phyloP scores from a whole-genome alignment of 2,329 filamentous ascomycete species.

The Balansia obtecta region DNA sequence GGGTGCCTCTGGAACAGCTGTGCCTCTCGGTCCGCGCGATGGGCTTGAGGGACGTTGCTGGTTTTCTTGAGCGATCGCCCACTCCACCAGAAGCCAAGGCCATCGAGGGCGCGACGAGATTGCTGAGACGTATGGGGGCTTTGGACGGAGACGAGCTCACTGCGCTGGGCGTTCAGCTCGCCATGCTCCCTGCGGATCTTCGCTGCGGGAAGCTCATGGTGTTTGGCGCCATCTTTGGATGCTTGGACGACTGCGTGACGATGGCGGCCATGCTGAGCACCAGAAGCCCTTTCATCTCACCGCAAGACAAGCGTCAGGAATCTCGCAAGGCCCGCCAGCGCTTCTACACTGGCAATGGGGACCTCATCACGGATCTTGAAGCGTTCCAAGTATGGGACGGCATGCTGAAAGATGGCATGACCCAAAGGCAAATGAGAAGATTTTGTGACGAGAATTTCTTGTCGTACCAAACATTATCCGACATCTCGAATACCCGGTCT shows the following conservation, averaged over 20 bases:
- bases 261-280: slow-evolving; percentile 89
- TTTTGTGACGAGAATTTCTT: slow-evolving; percentile 86
- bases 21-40: slow-evolving; percentile 92
- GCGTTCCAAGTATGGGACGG: slow-evolving; percentile 75
- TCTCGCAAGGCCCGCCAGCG: slow-evolving; percentile 62
- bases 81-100: slow-evolving; percentile 79
- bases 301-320: slow-evolving; percentile 70
- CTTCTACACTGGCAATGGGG: slow-evolving; percentile 70
- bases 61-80: slow-evolving; percentile 73
- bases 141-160: slow-evolving; percentile 79
- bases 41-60: slow-evolving; percentile 71
- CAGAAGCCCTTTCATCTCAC: slow-evolving; percentile 74
- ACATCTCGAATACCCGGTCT: slow-evolving; percentile 74
- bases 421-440: slow-evolving; percentile 50
- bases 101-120: slow-evolving; percentile 70
- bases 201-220: slow-evolving; percentile 92
- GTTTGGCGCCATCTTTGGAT: slow-evolving; percentile 87
- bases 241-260: slow-evolving; percentile 75
- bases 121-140: slow-evolving; percentile 77
- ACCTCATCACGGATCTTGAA: slow-evolving; percentile 74
- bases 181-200: slow-evolving; percentile 87
- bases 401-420: slow-evolving; percentile 44
- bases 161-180: slow-evolving; percentile 82
- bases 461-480: slow-evolving; percentile 68
- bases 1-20: slow-evolving; percentile 86